Evolutionary conservation across 2,329 filamentous ascomycete species (phyloP), one percentile per base, ranked within the genome.

Genomic region (Cladophialophora yegresii): DNA sequence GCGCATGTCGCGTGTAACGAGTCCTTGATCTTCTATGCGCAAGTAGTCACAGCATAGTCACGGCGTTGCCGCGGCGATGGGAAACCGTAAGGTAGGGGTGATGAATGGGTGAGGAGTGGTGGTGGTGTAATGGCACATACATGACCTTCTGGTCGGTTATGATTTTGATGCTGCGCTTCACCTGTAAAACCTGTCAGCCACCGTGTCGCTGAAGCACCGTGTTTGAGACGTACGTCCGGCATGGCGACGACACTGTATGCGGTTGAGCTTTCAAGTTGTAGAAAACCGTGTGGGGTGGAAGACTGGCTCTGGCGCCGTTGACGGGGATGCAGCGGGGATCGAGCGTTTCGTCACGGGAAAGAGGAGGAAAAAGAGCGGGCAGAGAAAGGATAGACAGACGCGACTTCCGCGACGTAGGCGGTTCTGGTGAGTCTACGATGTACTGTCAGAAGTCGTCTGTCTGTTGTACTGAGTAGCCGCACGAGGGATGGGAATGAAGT

Each of bases 141-240:
- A 92, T 90, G 79, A 92, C 85, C 76, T 88, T 85, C 79, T 98
- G 93, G 81, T 95, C 89, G 58, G 95, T 98, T 71, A 97, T 85
- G 80, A 99, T 87, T 85, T 93, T 96, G 79, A 99, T 84, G 75
- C 87, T 90, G 74, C 95, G 87, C 85, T 97, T 90, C 73, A 89
- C 80, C 87, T 90, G 72, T 58, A 49, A 16, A 32, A 23, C 28
- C 22, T 26, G 47, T 64, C 5, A 64, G 49, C 40, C 16, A 32
- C 7, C 23, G 2, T 10, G 47, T 36, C 10, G n/a, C 12, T 6
- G 20, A 33, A 33, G 45, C 40, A 23, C 13, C 13, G 51, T 45
- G 6, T n/a, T 22, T 6, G 43, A 45, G 36, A 67, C 67, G 63
- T 61, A 69, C 67, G 65, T 69, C 67, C 49, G 67, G 67, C 67